Evolutionary conservation across 768 basidiomycete genomes (phyloP), one percentile per base, ranked within the genome.

Genomic region (Phanerochaete carnosa): DNA sequence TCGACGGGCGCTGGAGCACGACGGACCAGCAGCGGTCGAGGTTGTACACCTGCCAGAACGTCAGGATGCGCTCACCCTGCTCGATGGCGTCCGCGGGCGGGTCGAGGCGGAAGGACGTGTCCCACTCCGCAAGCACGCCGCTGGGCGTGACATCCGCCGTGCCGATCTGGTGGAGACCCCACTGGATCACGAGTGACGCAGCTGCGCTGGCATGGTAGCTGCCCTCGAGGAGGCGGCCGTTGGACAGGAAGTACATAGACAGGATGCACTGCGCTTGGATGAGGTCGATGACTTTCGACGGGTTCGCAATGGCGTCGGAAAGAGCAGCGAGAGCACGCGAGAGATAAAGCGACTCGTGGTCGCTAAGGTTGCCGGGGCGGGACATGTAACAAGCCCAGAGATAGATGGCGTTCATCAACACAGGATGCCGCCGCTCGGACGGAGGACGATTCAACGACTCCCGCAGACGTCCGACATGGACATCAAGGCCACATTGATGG

Each of bases 21-120:
- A 87, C 85, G 23, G 90, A 90, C 89, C 90, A 92, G 68, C 89
- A 90, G 30, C 87, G 83, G 72, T 94, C 91, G 64, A 92, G 76
- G 66, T 84, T 83, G 72, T 86, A 94, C 12, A 90, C 88, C 69
- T 92, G 89, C 91, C 91, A 94, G 66, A 94, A 94, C 0, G 90
- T 80, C 39, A 86, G 72, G 58, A 91, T 85, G 45, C 88, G 79
- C 68, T 92, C 89, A 50, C 86, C 88, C 47, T 87, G 85, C 64
- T 85, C 83, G 51, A 86, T 71, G 43, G 80, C 75, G 64, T 82
- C 81, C 68, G 83, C 83, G 1, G 83, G 74, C 2, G 85, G 87
- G 47, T 84, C 84, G 52, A 86, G 74, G 45, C 83, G 80, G 62
- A 80, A 80, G 3, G 73, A 68, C 13, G 77, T 68, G 8, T 76